These are phyloP conservation scores for Luzula sylvatica DNA, from an alignment of 176 grass and related monocot species.

Conservation along the genomic window DNA sequence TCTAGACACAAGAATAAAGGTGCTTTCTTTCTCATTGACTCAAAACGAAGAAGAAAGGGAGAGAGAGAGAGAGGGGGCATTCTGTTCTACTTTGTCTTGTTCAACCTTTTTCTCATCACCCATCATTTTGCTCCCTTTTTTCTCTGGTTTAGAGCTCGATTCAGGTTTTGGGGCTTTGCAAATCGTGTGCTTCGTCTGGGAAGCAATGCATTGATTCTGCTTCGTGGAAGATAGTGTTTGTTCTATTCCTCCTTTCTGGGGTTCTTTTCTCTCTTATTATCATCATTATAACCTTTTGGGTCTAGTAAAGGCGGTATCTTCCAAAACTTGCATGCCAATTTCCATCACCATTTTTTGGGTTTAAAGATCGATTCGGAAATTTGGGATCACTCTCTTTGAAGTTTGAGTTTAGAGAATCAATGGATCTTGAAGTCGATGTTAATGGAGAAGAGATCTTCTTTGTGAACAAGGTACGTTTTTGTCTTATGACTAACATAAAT, in stretches of 20 bases:
- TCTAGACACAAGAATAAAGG: slow-evolving; percentile 14
- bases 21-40: neutral
- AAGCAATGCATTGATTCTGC: slow-evolving; percentile 15
- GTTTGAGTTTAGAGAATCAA: slow-evolving; percentile 21
- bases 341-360: neutral
- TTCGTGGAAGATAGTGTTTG: slow-evolving; percentile 23
- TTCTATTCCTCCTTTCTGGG: slow-evolving; percentile 13
- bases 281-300: slow-evolving; percentile 21
- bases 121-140: slow-evolving; percentile 3
- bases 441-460: slow-evolving; percentile 80
- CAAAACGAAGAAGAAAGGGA: too few relatives aligned
- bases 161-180: slow-evolving; percentile 12
- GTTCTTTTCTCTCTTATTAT: neutral
- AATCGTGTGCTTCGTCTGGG: neutral
- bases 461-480: slow-evolving; percentile 48
- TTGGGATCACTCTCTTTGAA: slow-evolving; percentile 3
- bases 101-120: neutral
- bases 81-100: slow-evolving; percentile 3
- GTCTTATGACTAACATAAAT: neutral
- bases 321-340: neutral
- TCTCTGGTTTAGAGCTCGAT: slow-evolving; percentile 5
- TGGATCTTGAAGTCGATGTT: slow-evolving; percentile 81
- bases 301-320: slow-evolving; percentile 15
- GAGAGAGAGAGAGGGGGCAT: neutral
- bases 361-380: neutral